A percentile compares a stretch with the other conserved stretches of the same genome.
Evolutionary conservation across 805 yeast species (phyloP).

Genomic region (Ogataea henricii): DNA sequence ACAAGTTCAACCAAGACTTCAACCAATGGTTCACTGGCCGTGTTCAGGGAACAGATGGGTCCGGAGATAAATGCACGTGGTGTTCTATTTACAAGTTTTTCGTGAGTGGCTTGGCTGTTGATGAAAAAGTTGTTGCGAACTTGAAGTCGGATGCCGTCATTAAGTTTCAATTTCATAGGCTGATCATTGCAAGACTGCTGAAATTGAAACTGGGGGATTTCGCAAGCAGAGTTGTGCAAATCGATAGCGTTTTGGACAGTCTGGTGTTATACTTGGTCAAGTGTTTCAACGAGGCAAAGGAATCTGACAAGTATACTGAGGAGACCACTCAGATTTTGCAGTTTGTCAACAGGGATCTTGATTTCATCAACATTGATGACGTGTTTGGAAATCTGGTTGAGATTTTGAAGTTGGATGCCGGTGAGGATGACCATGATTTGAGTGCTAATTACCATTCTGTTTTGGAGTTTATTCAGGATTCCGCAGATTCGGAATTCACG

Average conservation of each 20-base stretch:
- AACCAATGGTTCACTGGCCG: conserved; percentile 19
- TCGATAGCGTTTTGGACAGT: conserved; percentile 18
- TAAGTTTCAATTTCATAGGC: conserved; percentile 27
- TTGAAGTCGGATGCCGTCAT: conserved; percentile 21
- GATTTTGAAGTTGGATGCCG: conserved; percentile 19
- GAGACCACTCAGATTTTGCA: conserved; percentile 20
- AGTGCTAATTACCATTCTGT: conserved; percentile 23
- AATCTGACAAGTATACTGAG: conserved; percentile 9
- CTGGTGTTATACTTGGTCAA: conserved; percentile 21
- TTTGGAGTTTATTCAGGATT: conserved; percentile 28
- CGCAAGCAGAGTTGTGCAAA: conserved; percentile 13
- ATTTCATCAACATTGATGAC: conserved; percentile 24
- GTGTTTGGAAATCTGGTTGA: conserved; percentile 26
- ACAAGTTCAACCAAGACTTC: conserved; percentile 15
- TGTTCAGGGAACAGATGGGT: conserved; percentile 11
- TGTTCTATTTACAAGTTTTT: conserved; percentile 16
- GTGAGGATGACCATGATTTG: conserved; percentile 4
- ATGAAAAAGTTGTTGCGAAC: conserved; percentile 13
- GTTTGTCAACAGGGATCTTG: conserved; percentile 25
- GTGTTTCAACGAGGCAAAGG: conserved; percentile 15
- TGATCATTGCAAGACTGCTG: conserved; percentile 24
- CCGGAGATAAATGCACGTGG: conserved; percentile 13
- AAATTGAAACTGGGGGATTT: conserved; percentile 19
- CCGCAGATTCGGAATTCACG: conserved; percentile 26
- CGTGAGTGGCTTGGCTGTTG: conserved; percentile 17